Evolutionary conservation across 23 red algal genomes (phyloP), one percentile per base, ranked within the genome.

Genomic region (Agarophyton chilense): DNA sequence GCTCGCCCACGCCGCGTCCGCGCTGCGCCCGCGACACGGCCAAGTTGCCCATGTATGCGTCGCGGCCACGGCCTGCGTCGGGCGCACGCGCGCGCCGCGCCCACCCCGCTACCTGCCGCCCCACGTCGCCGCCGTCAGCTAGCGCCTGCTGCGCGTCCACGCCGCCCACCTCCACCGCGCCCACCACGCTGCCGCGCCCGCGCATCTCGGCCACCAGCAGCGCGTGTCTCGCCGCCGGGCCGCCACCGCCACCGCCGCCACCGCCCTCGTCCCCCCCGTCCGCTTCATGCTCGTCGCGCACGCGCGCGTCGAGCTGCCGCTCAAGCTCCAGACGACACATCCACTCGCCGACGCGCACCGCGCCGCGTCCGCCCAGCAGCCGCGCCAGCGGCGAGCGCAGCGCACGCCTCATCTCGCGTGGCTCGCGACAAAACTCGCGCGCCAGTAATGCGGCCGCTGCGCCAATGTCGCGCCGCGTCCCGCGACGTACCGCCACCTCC

Each of bases 21-120:
- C 77, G 65, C 33, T 24, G 82, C 33, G 6, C 35, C 18, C 32
- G 17, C 34, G 35, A 12, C 33, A 91, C 88, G 13, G 88, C 88
- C 52, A 91, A 57, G 52, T 91, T 91, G 65, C 88, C 88, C 42
- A 91, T 91, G 54, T 91, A 91, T 24, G 60, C 72, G 12, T 52
- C 72, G 2, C 47, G 29, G 41, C 75, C 62, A 18, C 42, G 41
- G 7, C 31, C 28, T 9, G n/a, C 38, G 44, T 52, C n/a, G n/a
- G n/a, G n/a, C n/a, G n/a, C n/a, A n/a, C n/a, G n/a, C n/a, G n/a
- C 62, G 2, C 38, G 25, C 32, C 46, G 31, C 16, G 65, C 65
- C 42, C 60, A 74, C 32, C 29, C 60, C 3, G 17, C 17, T 21
- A 53, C 62, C 35, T 75, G 43, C 1, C 82, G 44, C 29, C 52